A percentile compares a stretch with the other conserved stretches of the same genome.
These are phyloP conservation scores for Syzygium grande DNA, from an alignment of 345 rosid species.

Conservation along the genomic window DNA sequence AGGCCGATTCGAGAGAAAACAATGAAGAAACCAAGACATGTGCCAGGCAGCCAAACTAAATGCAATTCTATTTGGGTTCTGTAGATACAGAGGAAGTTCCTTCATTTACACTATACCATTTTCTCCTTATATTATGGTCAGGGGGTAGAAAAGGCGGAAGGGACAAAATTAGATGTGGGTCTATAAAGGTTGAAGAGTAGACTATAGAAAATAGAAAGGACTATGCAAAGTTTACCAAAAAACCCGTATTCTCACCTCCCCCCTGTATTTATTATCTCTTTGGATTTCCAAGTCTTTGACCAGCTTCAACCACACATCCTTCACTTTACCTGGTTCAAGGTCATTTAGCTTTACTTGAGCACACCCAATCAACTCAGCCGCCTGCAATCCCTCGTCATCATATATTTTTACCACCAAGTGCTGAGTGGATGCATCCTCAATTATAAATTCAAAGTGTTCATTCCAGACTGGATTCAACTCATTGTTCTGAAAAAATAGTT, in stretches of 20 bases:
- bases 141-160: background rate
- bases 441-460: slow-evolving; percentile 84
- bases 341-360: slow-evolving; percentile 66
- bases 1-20: background rate
- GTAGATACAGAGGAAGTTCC: background rate
- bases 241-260: slow-evolving; percentile 50
- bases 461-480: slow-evolving; percentile 98
- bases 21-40: background rate
- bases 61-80: background rate
- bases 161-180: background rate
- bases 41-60: background rate
- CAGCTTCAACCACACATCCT: slow-evolving; percentile 95
- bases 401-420: slow-evolving; percentile 79
- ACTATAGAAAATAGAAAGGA: background rate
- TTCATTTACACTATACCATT: background rate
- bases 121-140: background rate
- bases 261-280: slow-evolving; percentile 86
- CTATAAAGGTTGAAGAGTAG: background rate
- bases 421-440: slow-evolving; percentile 89
- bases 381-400: slow-evolving; percentile 94
- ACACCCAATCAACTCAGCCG: slow-evolving; percentile 83
- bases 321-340: slow-evolving; percentile 97
- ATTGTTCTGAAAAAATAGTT: slow-evolving; percentile 55
- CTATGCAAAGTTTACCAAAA: background rate
- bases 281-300: slow-evolving; percentile 97